Evolutionary conservation across 805 yeast species (phyloP).

Genomic region (Candida ovalis): DNA sequence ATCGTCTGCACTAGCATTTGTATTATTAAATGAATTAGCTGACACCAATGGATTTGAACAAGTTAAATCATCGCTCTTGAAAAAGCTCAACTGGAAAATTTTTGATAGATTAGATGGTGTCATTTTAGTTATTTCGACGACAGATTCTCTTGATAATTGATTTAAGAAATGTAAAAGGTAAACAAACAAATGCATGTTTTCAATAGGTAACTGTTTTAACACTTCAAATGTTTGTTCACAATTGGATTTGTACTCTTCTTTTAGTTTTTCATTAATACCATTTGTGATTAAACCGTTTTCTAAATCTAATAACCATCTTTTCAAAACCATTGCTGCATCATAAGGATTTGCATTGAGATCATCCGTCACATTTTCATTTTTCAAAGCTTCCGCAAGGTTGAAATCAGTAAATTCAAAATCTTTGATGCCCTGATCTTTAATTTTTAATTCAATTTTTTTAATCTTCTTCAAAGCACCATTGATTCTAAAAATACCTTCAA

Average conservation of each 20-base stretch:
- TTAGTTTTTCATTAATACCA: conserved; percentile 20
- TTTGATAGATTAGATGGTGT: conserved; percentile 34
- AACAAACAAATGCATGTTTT: conserved; percentile 29
- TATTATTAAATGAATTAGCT: conserved; percentile 4
- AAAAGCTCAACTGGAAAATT: conserved; percentile 36
- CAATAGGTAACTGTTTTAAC: conserved; percentile 23
- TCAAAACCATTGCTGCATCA: conserved; percentile 35
- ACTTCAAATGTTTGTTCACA: conserved; percentile 1
- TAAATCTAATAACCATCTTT: conserved; percentile 32
- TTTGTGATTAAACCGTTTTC: conserved; percentile 29
- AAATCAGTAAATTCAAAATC: conserved; percentile 15
- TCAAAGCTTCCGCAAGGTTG: conserved; percentile 8
- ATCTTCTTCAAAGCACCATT: conserved; percentile 34
- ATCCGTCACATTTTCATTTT: conserved; percentile 10
- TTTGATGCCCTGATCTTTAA: conserved; percentile 21
- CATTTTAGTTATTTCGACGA: conserved; percentile 33
- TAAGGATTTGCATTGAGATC: conserved; percentile 23
- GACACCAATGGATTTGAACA: conserved; percentile 16
- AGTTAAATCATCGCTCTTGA: conserved; percentile 30
- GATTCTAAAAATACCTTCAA: conserved; percentile 36
- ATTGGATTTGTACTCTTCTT: conserved; percentile 3
- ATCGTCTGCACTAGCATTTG: conserved; percentile 24
- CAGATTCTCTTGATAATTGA: conserved; percentile 19
- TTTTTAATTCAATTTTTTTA: conserved; percentile 25
- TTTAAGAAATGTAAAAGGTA: conserved; percentile 28